A percentile compares a stretch with the other conserved stretches of the same genome.
These are phyloP conservation scores for Sedum album DNA, from an alignment of 164 flowering plant species.

Conservation along the genomic window DNA sequence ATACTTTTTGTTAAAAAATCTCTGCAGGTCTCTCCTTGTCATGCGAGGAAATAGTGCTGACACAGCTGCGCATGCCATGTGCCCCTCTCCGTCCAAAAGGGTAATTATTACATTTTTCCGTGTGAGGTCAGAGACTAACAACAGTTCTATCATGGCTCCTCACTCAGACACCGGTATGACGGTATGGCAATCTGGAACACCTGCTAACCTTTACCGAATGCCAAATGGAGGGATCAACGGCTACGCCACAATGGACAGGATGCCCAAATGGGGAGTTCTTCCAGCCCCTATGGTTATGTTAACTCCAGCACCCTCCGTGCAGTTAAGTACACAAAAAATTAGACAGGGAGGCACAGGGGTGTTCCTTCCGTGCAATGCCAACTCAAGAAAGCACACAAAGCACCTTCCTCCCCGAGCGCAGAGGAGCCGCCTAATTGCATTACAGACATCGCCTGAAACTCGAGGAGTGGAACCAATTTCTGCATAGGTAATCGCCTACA, in stretches of 20 bases:
- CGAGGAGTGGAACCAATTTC: conserved; percentile 27
- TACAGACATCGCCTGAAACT: conserved; percentile 35
- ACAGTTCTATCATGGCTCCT: conserved; percentile 22
- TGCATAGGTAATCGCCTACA: conserved; percentile 17
- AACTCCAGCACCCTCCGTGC: conserved; percentile 50
- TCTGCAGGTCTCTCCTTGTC: conserved; percentile 66
- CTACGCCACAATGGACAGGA: conserved; percentile 16
- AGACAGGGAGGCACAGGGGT: conserved; percentile 76
- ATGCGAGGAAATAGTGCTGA: conserved; percentile 91
- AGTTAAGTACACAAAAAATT: conserved; percentile 35
- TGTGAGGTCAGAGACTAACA: conserved; percentile 41
- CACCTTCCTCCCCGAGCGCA: conserved; percentile 88
- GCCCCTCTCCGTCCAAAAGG: conserved; percentile 65
- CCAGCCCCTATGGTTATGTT: conserved; percentile 57
- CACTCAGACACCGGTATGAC: conserved; percentile 36
- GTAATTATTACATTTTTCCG: conserved; percentile 70
- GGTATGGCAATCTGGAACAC: conserved; percentile 51
- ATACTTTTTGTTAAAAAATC: not conserved
- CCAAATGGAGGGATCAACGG: conserved; percentile 28
- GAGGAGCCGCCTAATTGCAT: conserved; percentile 44
- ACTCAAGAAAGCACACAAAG: conserved; percentile 46
- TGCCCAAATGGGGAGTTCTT: conserved; percentile 50
- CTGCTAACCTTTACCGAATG: conserved; percentile 27
- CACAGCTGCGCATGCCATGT: conserved; percentile 78
- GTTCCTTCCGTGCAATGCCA: conserved; percentile 69